Evolutionary conservation across 192 early-diverging fungal species (phyloP).

Genomic region (Podila epicladia): DNA sequence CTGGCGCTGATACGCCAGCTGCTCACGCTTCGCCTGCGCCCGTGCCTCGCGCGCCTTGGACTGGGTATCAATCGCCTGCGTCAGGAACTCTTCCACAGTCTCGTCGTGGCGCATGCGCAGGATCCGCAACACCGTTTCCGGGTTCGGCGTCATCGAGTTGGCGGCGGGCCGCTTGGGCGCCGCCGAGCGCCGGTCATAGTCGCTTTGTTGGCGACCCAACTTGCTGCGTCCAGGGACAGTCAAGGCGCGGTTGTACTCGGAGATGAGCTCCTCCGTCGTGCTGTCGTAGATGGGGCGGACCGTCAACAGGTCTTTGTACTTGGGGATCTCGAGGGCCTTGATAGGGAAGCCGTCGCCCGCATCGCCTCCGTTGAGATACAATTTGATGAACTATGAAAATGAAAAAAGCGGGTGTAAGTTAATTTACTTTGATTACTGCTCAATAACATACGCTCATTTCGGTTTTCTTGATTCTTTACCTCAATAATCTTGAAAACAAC

Average conservation of each 20-base stretch:
- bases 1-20: conserved; percentile 33
- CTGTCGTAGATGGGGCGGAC: conserved; percentile 73
- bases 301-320: conserved; percentile 73
- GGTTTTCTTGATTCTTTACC: conserved; percentile 30
- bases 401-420: neutral
- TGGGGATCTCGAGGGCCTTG: conserved; percentile 69
- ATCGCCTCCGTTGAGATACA: conserved; percentile 77
- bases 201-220: conserved; percentile 42
- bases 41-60: conserved; percentile 31
- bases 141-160: conserved; percentile 50
- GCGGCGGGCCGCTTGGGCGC: conserved; percentile 12
- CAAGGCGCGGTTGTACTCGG: conserved; percentile 60
- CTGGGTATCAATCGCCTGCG: conserved; percentile 35
- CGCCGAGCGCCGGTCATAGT: conserved; percentile 34
- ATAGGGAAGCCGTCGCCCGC: conserved; percentile 70
- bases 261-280: conserved; percentile 71
- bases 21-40: conserved; percentile 38
- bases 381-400: conserved; percentile 67
- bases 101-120: conserved; percentile 58
- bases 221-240: conserved; percentile 38
- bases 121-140: conserved; percentile 60
- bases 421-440: no score
- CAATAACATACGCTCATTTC: no score
- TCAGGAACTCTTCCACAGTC: conserved; percentile 53
- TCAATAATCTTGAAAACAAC: conserved; percentile 77